phyloP scores from a whole-genome alignment of 1,284 basidiomycete genomes.

The Inonotus obliquus region DNA sequence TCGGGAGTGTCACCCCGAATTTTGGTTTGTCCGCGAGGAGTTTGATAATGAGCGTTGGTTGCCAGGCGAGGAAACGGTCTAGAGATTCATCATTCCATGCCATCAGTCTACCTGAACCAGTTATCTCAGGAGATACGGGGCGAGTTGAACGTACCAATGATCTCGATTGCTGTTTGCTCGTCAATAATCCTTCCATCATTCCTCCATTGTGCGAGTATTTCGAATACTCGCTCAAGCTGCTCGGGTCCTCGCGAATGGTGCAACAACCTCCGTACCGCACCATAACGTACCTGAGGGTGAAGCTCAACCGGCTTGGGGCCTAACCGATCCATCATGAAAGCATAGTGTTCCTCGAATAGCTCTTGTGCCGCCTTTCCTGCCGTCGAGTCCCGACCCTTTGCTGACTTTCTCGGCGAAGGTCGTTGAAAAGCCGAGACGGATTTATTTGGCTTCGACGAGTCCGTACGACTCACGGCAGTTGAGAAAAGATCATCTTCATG shows the following conservation, averaged over 20 bases:
- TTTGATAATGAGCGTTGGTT: constrained; percentile 19
- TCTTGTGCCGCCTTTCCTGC: not conserved
- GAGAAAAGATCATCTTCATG: constrained; percentile 13
- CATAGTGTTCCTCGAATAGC: constrained; percentile 13
- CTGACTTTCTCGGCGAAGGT: not conserved
- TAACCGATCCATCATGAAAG: constrained; percentile 5
- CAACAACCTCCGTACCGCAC: constrained; percentile 8
- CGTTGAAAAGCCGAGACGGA: not conserved
- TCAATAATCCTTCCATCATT: constrained; percentile 5
- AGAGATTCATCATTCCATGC: not conserved
- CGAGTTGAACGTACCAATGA: constrained; percentile 19
- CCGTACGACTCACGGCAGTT: not conserved
- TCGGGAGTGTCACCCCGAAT: constrained; percentile 22
- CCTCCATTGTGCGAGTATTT: constrained; percentile 10
- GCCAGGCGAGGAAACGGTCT: constrained; percentile 15
- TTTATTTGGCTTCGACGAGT: not conserved
- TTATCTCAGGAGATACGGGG: too few species aligned
- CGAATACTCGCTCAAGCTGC: constrained; percentile 3
- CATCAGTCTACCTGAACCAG: too few species aligned
- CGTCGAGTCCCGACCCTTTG: too few species aligned
- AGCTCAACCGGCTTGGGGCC: constrained; percentile 3
- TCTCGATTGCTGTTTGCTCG: constrained; percentile 1
- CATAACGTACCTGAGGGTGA: constrained; percentile 10
- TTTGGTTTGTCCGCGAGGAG: constrained; percentile 20
- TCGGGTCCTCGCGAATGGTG: constrained; percentile 5